Base-by-base conservation (phyloP, 2,329 filamentous ascomycete species). In the Fragosphaeria purpurea region DNA sequence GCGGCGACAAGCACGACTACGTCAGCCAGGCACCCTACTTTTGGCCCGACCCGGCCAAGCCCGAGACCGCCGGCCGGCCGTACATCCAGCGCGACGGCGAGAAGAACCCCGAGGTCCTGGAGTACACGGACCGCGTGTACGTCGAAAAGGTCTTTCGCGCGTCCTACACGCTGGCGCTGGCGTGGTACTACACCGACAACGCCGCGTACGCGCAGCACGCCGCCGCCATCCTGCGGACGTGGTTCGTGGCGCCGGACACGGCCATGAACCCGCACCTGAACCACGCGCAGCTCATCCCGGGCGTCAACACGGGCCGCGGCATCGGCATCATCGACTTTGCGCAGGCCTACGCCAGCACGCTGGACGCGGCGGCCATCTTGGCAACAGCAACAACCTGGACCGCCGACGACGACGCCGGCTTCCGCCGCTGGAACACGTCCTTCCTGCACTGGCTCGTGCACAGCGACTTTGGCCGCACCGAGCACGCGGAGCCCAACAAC, bases 101-200 rank as follows among this genome's bases (percentile, higher is more conserved):
- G 9, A 55, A 57, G n/a, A 62, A 62, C 46, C 61, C 60, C 9
- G 59, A 59, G 32, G 58, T 59, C 9, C 45, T 52, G 30, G 41
- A 41, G 11, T 50, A 51, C 46, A 50, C 49, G 46, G 61, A 63
- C 50, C 54, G 59, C 3, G 52, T 54, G 1, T 54, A 54, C 8
- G 50, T 59, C 10, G 54, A 56, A n/a, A 53, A 54, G 9, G 58
- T 61, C 53, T 61, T 62, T 45, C 58, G 58, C 48, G 55, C 60
- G 34, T 49, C 51, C 11, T 61, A 58, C 35, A 55, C 56, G 13
- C 52, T 63, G 4, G 50, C 55, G 4, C 56, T 63, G 8, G 61
- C 61, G 5, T 62, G 59, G 56, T 62, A 57, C 40, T 63, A 63
- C 47, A 63, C 60, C 4, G 59, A 50, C n/a, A 44, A 59, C 5